These are phyloP conservation scores for Cystobasidiaceae sp. DNA, from an alignment of 1,284 basidiomycete genomes.

Conservation along the genomic window DNA sequence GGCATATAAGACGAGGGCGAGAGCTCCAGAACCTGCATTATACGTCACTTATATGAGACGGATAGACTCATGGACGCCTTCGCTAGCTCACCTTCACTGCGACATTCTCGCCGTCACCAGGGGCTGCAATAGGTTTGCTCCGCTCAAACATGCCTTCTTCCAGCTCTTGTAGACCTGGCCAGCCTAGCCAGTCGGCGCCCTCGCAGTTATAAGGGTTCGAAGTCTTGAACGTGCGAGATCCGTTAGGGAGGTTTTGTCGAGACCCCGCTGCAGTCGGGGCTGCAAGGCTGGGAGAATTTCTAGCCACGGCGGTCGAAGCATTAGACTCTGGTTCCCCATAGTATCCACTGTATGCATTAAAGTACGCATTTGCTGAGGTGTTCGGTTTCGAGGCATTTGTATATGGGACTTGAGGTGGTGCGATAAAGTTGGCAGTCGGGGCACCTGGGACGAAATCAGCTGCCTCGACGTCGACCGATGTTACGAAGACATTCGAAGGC, in stretches of 20 bases:
- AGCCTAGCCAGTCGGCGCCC: background rate
- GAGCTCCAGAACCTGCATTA: slow-evolving; percentile 38
- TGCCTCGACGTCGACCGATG: slow-evolving; percentile 36
- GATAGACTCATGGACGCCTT: background rate
- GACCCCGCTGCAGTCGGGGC: background rate
- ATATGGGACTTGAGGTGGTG: slow-evolving; percentile 25
- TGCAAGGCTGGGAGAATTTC: no score
- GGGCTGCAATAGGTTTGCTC: background rate
- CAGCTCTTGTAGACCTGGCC: background rate
- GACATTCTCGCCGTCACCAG: slow-evolving; percentile 10
- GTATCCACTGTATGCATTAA: slow-evolving; percentile 3
- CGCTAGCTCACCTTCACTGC: slow-evolving; percentile 34
- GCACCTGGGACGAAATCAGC: slow-evolving; percentile 32
- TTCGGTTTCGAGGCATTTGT: background rate
- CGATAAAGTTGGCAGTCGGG: slow-evolving; percentile 19
- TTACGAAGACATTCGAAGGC: slow-evolving; percentile 34
- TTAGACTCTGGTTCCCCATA: no score
- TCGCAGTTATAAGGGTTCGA: background rate
- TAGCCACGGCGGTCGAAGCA: no score
- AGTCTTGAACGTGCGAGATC: background rate
- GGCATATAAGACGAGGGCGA: slow-evolving; percentile 35
- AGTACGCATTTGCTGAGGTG: background rate
- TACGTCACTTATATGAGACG: background rate
- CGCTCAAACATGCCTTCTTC: slow-evolving; percentile 1
- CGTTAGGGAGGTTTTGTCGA: background rate